Percentiles rank a stretch among this genome's conserved stretches.
phyloP scores from a whole-genome alignment of 768 basidiomycete species.

The Imleria badia region DNA sequence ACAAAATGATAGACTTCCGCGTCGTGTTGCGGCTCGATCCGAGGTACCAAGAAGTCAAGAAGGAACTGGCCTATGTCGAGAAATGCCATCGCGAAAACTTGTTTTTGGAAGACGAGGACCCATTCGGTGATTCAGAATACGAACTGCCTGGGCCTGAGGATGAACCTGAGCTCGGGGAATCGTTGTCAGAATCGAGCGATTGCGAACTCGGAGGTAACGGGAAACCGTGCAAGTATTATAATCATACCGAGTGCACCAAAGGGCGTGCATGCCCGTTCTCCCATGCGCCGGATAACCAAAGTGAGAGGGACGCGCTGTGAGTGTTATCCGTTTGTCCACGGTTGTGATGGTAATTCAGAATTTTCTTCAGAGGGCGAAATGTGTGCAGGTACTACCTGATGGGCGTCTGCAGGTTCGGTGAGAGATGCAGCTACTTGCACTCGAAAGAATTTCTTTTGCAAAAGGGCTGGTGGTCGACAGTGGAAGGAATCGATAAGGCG shows the following conservation, averaged over 20 bases:
- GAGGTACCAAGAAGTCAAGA: conserved; percentile 8
- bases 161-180: conserved; percentile 37
- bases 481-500: not conserved
- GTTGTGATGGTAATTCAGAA: not conserved
- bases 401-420: conserved; percentile 37
- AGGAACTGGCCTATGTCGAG: not conserved
- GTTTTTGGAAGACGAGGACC: not conserved
- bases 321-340: conserved; percentile 15
- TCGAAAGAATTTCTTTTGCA: conserved; percentile 41
- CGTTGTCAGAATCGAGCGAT: conserved; percentile 52
- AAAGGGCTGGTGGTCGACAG: conserved; percentile 45
- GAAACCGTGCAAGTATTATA: conserved; percentile 53
- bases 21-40: conserved; percentile 28
- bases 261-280: conserved; percentile 43
- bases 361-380: conserved; percentile 43
- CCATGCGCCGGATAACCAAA: conserved; percentile 53
- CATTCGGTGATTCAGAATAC: conserved; percentile 1
- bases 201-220: conserved; percentile 49
- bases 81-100: not conserved
- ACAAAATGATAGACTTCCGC: conserved; percentile 25
- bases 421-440: conserved; percentile 48
- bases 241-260: conserved; percentile 46
- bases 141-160: conserved; percentile 12
- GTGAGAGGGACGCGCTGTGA: conserved; percentile 52
- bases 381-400: conserved; percentile 43